Percentiles rank a stretch among this genome's conserved stretches.
Conservation (phyloP, 495 filamentous ascomycete genomes). For the Aspergillus carlsbadensis region DNA sequence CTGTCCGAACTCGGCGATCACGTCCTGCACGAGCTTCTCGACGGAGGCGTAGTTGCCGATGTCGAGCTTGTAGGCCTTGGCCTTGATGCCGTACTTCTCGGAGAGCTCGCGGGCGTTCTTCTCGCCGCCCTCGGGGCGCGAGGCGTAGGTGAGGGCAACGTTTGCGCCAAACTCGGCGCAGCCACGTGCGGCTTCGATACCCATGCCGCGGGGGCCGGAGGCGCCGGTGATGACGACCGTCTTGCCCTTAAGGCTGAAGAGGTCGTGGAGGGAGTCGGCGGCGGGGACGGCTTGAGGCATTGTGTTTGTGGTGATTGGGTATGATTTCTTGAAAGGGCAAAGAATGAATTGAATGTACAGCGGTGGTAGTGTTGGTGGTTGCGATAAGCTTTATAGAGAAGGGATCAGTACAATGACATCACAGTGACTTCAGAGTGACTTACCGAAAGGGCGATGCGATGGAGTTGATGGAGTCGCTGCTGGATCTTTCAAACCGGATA, state of each 20-base stretch:
- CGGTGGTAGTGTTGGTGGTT: background rate
- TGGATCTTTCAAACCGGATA: background rate
- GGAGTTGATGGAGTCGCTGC: background rate
- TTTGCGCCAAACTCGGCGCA: conserved; percentile 72
- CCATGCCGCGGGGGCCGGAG: conserved; percentile 67
- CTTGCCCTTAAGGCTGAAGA: conserved; percentile 72
- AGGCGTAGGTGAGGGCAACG: conserved; percentile 66
- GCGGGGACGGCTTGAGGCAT: conserved; percentile 59
- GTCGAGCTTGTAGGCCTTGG: conserved; percentile 63
- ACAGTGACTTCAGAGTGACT: background rate
- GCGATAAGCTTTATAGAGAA: background rate
- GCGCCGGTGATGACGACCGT: conserved; percentile 71
- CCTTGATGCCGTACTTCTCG: conserved; percentile 62
- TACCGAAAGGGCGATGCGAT: no score
- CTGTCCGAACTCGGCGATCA: conserved; percentile 63
- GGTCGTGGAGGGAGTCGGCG: conserved; percentile 57
- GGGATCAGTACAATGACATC: background rate
- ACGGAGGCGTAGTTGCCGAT: conserved; percentile 54
- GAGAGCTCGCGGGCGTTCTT: conserved; percentile 62
- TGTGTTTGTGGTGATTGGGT: conserved; percentile 11
- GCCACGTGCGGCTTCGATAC: conserved; percentile 70
- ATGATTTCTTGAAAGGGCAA: background rate
- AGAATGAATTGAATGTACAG: background rate
- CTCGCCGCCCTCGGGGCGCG: conserved; percentile 58
- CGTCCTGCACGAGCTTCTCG: conserved; percentile 45